phyloP scores from a whole-genome alignment of 2,329 filamentous ascomycete genomes.

The Coniochaeta sp. region DNA sequence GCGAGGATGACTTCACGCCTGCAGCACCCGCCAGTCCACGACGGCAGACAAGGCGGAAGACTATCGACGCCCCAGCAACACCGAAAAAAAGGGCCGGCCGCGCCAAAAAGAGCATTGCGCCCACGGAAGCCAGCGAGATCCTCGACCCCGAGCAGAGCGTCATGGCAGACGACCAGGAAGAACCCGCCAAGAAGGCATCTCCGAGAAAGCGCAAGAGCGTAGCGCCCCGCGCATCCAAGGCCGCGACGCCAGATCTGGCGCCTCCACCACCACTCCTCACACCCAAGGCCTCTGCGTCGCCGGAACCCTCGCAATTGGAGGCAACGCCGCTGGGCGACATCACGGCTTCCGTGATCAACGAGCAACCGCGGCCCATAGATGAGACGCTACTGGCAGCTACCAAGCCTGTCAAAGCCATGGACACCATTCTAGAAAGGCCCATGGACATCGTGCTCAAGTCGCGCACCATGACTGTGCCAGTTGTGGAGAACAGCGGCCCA shows the following conservation, averaged over 20 bases:
- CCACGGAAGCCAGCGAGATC: conserved; percentile 45
- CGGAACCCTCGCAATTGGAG: conserved; percentile 39
- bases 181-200: conserved; percentile 33
- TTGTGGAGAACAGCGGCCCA: conserved; percentile 68
- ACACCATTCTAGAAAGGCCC: conserved; percentile 75
- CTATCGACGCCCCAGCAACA: conserved; percentile 27
- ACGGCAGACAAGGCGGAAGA: conserved; percentile 31
- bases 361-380: conserved; percentile 37
- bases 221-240: conserved; percentile 32
- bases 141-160: conserved; percentile 46
- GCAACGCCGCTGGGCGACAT: conserved; percentile 65
- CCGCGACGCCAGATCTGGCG: conserved; percentile 28
- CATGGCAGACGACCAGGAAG: conserved; percentile 22
- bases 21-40: conserved; percentile 49
- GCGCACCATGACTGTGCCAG: conserved; percentile 58
- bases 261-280: conserved; percentile 27
- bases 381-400: conserved; percentile 43
- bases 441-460: conserved; percentile 93
- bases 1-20: conserved; percentile 74
- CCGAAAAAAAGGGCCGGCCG: conserved; percentile 24
- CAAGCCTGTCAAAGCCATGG: conserved; percentile 68
- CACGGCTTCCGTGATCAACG: conserved; percentile 60
- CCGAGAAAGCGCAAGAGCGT: conserved; percentile 63
- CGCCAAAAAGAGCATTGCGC: conserved; percentile 32
- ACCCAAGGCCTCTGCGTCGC: conserved; percentile 46